A percentile compares a stretch with the other conserved stretches of the same genome.
phyloP scores from a whole-genome alignment of 2,329 filamentous ascomycete species.

The Ambrosiella cleistominuta region DNA sequence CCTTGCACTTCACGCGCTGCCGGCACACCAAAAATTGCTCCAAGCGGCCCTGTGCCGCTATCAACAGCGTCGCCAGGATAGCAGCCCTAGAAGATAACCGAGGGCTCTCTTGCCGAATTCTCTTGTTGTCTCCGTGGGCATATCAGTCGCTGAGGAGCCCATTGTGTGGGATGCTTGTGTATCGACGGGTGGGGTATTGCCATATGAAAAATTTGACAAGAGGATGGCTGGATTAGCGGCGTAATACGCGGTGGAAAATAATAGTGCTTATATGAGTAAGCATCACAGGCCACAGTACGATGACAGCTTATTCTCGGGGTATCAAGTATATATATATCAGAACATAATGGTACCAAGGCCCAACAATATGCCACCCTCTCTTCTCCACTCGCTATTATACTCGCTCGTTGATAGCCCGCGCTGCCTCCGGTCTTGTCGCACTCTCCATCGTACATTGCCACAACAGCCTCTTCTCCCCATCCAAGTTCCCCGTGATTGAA shows the following conservation, averaged over 20 bases:
- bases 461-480: constrained; percentile 16
- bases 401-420: background rate
- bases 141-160: background rate
- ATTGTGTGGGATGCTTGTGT: background rate
- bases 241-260: background rate
- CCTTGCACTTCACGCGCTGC: background rate
- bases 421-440: constrained; percentile 6
- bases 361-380: background rate
- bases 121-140: background rate
- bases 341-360: background rate
- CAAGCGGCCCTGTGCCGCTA: background rate
- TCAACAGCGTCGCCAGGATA: background rate
- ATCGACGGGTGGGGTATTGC: background rate
- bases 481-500: constrained; percentile 18
- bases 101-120: background rate
- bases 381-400: background rate
- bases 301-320: background rate
- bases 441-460: constrained; percentile 19
- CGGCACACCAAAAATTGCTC: background rate
- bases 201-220: background rate
- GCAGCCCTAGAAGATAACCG: background rate
- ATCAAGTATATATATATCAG: background rate
- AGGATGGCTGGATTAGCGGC: background rate
- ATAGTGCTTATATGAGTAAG: background rate
- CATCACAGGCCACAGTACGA: background rate